Evolutionary conservation across 176 grass and related monocot species (phyloP).

Genomic region (Pontederia crassipes): DNA sequence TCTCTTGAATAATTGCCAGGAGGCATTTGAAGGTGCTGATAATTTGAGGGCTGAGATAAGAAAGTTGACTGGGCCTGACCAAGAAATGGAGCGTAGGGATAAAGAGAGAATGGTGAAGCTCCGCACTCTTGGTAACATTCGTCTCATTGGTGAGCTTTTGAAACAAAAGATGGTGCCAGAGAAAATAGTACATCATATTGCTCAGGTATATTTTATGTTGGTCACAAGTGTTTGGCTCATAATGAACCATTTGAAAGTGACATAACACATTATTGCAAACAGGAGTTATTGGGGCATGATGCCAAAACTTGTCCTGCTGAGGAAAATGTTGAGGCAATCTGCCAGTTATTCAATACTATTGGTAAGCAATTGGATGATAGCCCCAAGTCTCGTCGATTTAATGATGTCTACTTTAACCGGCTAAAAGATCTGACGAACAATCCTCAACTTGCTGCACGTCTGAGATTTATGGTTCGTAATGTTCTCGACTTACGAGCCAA

Average conservation of each 20-base stretch:
- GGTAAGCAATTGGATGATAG: constrained; percentile 49
- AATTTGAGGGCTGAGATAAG: constrained; percentile 23
- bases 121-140: constrained; percentile 19
- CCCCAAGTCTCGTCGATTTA: constrained; percentile 31
- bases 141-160: constrained; percentile 14
- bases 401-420: constrained; percentile 38
- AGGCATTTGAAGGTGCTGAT: constrained; percentile 43
- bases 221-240: not conserved
- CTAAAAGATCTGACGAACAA: constrained; percentile 41
- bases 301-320: constrained; percentile 36
- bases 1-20: constrained; percentile 41
- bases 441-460: constrained; percentile 26
- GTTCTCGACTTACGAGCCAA: constrained; percentile 46
- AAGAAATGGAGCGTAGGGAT: constrained; percentile 36
- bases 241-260: not conserved
- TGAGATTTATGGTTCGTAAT: constrained; percentile 43
- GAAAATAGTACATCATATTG: constrained; percentile 20
- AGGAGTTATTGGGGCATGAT: constrained; percentile 11
- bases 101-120: constrained; percentile 21
- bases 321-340: constrained; percentile 56
- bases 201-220: constrained; percentile 1
- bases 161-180: constrained; percentile 19
- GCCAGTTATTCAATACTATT: constrained; percentile 52
- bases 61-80: constrained; percentile 31
- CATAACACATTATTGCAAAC: not conserved